Percentiles rank a stretch among this genome's conserved stretches.
Conservation (phyloP, 2,329 filamentous ascomycete genomes). For the Golovinomyces cichoracearum region DNA sequence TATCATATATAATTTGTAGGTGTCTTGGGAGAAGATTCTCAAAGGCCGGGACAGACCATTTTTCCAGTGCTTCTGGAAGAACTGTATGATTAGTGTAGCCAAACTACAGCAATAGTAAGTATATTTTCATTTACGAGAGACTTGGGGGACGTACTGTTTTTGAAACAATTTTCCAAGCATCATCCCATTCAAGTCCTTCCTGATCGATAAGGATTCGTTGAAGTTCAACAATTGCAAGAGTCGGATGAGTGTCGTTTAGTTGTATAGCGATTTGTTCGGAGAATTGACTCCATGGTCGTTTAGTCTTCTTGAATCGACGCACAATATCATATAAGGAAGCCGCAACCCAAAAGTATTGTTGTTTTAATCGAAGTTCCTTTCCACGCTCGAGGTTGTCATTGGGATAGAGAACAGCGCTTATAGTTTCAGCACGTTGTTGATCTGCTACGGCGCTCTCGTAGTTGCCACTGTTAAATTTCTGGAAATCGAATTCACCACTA, state of each 20-base stretch:
- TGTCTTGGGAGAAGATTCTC: slow-evolving; percentile 85
- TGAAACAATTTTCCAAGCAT: slow-evolving; percentile 62
- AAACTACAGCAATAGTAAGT: slow-evolving; percentile 23
- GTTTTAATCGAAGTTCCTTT: slow-evolving; percentile 91
- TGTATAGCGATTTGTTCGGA: slow-evolving; percentile 89
- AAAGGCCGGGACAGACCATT: slow-evolving; percentile 84
- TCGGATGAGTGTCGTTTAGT: slow-evolving; percentile 93
- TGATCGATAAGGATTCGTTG: slow-evolving; percentile 75
- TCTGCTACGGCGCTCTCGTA: slow-evolving; percentile 94
- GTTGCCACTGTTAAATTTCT: slow-evolving; percentile 95
- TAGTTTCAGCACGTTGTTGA: slow-evolving; percentile 94
- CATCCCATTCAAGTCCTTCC: slow-evolving; percentile 80
- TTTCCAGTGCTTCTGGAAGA: slow-evolving; percentile 85
- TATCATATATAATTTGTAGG: slow-evolving; percentile 92
- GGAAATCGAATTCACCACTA: slow-evolving; percentile 94
- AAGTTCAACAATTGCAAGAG: slow-evolving; percentile 81
- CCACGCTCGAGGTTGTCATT: slow-evolving; percentile 93
- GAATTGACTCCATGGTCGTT: slow-evolving; percentile 75
- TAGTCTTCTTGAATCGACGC: slow-evolving; percentile 91
- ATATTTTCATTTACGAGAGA: neutral
- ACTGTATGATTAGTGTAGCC: slow-evolving; percentile 98
- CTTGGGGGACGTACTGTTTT: slow-evolving; percentile 27
- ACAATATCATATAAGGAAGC: slow-evolving; percentile 92
- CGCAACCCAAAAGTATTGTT: slow-evolving; percentile 99
- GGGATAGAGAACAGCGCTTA: slow-evolving; percentile 87